Evolutionary conservation across 495 filamentous ascomycete genomes (phyloP), one percentile per base, ranked within the genome.

Genomic region (Xylaria scruposa): DNA sequence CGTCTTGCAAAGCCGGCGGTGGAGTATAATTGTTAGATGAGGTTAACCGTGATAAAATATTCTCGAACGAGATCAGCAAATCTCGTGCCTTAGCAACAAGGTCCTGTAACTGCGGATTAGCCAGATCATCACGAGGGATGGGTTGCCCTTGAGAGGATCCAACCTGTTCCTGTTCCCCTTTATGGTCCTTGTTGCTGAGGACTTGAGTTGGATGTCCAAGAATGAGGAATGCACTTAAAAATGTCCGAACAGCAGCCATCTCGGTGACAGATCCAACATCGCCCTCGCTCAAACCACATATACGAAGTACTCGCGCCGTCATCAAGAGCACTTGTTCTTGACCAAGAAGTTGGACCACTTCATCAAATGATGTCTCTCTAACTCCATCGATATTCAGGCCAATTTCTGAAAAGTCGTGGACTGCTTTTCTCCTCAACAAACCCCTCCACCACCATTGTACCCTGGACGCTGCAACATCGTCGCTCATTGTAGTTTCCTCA

Each of bases 151-250:
- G 75, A 74, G 80, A 78, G 68, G 80, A 74, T 67, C 83, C 82
- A 78, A 86, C 84, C 83, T 97, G 91, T 82, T 97, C 95, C 82
- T 93, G 91, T 62, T 86, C 82, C 64, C 79, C 79, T 74, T 90
- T 90, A 17, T 92, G 92, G 73, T 94, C 90, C 69, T 93, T 93
- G 75, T 88, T 91, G 81, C 91, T 96, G 60, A 99, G 82, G 59
- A 98, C 94, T 74, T 97, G 91, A n/a, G 90, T 85, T 0, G 97
- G 94, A 82, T 99, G 96, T 0, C 94, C 95, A 15, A 97, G 87
- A 67, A 99, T 97, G 24, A 99, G 85, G 82, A 93, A 98, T 51
- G 94, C 93, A 79, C 93, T 97, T 54, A 99, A 83, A 77, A 99
- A 98, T 4, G 91, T 97, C 75, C 95, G 89, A 31, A 95, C 91